Conservation (phyloP, 306 rosid species). For the Crotalaria pallida region DNA sequence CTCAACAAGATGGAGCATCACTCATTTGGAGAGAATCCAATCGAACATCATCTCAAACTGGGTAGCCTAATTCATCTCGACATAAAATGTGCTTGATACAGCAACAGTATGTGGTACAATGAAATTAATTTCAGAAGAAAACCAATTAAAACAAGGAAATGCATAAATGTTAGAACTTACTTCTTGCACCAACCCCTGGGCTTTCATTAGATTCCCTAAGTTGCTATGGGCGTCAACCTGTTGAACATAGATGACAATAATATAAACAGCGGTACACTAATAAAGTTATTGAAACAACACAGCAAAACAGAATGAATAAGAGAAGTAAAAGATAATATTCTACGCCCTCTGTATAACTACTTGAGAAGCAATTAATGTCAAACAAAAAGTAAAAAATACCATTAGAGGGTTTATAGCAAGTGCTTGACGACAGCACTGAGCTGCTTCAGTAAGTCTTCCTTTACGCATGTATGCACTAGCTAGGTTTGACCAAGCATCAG, state of each 20-base stretch:
- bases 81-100: constrained; percentile 1
- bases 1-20: background rate
- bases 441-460: constrained; percentile 92
- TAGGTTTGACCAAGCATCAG: constrained; percentile 98
- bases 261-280: background rate
- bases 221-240: constrained; percentile 56
- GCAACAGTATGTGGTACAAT: constrained; percentile 17
- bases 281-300: background rate
- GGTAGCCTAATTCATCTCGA: constrained; percentile 10
- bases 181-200: constrained; percentile 74
- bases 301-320: background rate
- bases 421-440: constrained; percentile 98
- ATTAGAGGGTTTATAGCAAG: constrained; percentile 85
- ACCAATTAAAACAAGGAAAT: background rate
- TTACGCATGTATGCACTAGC: constrained; percentile 99
- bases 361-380: background rate
- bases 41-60: constrained; percentile 16
- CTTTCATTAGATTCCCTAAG: constrained; percentile 54
- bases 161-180: constrained; percentile 43
- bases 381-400: constrained; percentile 37
- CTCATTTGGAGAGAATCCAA: constrained; percentile 27
- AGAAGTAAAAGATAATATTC: background rate
- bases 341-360: background rate
- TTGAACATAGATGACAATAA: background rate
- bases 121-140: constrained; percentile 1